Evolutionary conservation across 208 protist genomes (phyloP).

Genomic region (Vickermania spadyakhi): DNA sequence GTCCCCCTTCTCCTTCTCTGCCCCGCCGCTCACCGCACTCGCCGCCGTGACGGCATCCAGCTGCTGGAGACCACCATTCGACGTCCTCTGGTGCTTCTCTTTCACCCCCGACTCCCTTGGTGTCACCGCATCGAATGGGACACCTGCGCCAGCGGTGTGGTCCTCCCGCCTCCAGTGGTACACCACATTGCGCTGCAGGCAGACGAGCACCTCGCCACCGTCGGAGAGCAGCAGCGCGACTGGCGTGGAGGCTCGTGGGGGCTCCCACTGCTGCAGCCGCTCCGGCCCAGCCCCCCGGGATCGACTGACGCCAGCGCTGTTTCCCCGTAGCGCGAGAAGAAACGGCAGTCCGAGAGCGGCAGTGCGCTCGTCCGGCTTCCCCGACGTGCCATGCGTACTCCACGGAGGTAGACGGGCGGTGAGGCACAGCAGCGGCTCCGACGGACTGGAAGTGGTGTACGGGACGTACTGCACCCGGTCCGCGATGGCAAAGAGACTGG

Average conservation of each 20-base stretch:
- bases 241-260: conserved; percentile 24
- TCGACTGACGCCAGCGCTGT: conserved; percentile 42
- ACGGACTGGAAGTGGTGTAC: conserved; percentile 24
- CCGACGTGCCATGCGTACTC: conserved; percentile 7
- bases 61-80: too few relatives aligned
- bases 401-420: conserved; percentile 6
- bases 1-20: too few relatives aligned
- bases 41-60: too few relatives aligned
- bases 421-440: conserved; percentile 25
- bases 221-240: conserved; percentile 25
- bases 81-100: too few relatives aligned
- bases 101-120: too few relatives aligned
- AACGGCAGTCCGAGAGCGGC: too few relatives aligned
- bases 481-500: conserved; percentile 28
- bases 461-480: conserved; percentile 52
- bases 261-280: conserved; percentile 16
- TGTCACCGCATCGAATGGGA: too few relatives aligned
- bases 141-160: conserved; percentile 1
- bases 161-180: conserved; percentile 3
- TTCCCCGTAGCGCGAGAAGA: conserved; percentile 32
- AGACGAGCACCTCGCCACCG: conserved; percentile 25
- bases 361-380: too few relatives aligned
- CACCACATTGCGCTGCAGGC: conserved; percentile 22
- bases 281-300: conserved; percentile 11
- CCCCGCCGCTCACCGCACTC: too few relatives aligned